These are phyloP conservation scores for Phalaenopsis aphrodite DNA, from an alignment of 106 monocot species.

Conservation along the genomic window DNA sequence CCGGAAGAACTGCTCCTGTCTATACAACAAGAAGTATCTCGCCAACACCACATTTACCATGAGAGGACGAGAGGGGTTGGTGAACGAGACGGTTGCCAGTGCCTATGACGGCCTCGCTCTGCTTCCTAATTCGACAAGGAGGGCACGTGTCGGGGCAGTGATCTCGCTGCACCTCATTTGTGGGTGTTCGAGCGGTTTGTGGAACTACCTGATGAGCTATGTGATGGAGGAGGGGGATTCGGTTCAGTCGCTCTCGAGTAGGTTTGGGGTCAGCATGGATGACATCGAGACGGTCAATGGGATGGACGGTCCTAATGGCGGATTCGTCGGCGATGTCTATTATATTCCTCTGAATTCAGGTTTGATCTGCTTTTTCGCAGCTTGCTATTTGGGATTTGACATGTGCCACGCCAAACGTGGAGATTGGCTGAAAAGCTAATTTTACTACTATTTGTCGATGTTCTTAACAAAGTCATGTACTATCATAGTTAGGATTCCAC, in stretches of 20 bases:
- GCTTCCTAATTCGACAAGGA: constrained; percentile 29
- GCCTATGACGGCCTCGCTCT: constrained; percentile 47
- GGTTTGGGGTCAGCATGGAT: constrained; percentile 94
- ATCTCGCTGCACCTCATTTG: constrained; percentile 61
- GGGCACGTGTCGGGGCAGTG: constrained; percentile 38
- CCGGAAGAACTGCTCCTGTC: constrained; percentile 95
- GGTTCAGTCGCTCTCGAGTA: constrained; percentile 59
- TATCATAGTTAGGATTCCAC: too few relatives aligned
- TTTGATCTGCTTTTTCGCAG: constrained; percentile 8
- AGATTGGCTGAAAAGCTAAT: too few relatives aligned
- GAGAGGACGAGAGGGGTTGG: constrained; percentile 3
- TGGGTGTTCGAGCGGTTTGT: constrained; percentile 84
- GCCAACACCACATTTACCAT: constrained; percentile 90
- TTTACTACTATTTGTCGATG: too few relatives aligned
- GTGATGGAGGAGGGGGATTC: constrained; percentile 67
- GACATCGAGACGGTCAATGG: constrained; percentile 77
- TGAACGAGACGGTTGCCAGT: constrained; percentile 10
- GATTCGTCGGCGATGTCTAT: constrained; percentile 45
- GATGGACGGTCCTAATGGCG: constrained; percentile 41
- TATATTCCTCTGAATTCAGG: constrained; percentile 94
- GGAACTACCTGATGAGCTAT: constrained; percentile 91
- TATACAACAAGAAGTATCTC: constrained; percentile 33
- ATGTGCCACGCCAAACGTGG: too few relatives aligned
- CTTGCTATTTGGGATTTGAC: too few relatives aligned
- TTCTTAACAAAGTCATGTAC: too few relatives aligned